phyloP scores from a whole-genome alignment of 2,329 filamentous ascomycete species.

The Claviceps cyperi region DNA sequence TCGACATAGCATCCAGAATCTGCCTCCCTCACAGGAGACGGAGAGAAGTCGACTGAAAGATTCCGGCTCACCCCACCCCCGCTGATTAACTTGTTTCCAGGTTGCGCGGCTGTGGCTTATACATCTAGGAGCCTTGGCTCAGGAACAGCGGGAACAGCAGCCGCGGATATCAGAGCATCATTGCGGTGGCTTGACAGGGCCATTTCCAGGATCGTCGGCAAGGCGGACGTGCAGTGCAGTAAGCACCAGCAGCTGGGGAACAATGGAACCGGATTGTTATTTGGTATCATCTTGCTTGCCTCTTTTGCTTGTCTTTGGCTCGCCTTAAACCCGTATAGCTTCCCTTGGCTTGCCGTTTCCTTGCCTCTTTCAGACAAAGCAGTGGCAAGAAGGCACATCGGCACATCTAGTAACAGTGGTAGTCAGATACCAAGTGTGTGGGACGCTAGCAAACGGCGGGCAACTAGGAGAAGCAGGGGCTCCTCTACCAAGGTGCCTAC shows the following conservation, averaged over 20 bases:
- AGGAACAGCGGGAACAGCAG: background rate
- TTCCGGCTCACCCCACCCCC: background rate
- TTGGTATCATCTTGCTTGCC: background rate
- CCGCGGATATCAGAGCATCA: background rate
- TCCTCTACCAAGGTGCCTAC: too few relatives aligned
- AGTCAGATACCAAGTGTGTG: background rate
- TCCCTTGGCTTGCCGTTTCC: background rate
- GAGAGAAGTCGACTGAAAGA: background rate
- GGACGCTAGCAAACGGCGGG: background rate
- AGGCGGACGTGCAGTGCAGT: background rate
- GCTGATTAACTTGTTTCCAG: background rate
- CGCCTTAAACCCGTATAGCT: background rate
- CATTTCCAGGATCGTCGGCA: background rate
- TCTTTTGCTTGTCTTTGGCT: background rate
- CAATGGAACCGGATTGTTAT: background rate
- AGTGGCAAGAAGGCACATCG: background rate
- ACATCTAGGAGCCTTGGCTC: background rate
- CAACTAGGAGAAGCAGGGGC: background rate
- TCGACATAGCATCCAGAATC: background rate
- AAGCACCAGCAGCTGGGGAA: background rate
- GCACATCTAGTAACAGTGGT: background rate
- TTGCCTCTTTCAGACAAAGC: background rate
- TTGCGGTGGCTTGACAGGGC: too few relatives aligned
- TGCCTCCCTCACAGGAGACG: background rate
- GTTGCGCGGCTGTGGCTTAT: background rate